These are phyloP conservation scores for Colletotrichum godetiae DNA, from an alignment of 2,329 filamentous ascomycete genomes.

Conservation along the genomic window DNA sequence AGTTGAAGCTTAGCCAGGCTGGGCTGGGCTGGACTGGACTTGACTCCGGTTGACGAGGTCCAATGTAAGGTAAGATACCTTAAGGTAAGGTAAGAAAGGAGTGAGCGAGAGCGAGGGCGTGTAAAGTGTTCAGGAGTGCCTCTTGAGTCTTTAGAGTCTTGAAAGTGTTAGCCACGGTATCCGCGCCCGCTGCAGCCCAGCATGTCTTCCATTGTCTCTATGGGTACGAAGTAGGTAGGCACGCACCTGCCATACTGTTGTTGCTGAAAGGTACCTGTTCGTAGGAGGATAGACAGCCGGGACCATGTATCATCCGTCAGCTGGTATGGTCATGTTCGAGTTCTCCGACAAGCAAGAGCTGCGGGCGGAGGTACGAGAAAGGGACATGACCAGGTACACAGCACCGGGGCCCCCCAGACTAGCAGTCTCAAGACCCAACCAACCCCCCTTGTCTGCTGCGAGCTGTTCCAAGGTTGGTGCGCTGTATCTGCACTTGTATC, in stretches of 20 bases:
- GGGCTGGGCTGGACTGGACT: slow-evolving; percentile 12
- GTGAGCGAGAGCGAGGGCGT: slow-evolving; percentile 5
- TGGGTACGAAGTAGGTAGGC: too few relatives aligned
- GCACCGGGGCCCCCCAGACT: not conserved
- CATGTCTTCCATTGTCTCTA: not conserved
- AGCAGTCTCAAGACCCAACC: not conserved
- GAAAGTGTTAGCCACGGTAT: not conserved
- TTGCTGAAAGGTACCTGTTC: not conserved
- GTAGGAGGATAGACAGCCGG: not conserved
- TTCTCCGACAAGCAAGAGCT: not conserved
- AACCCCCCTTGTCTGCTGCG: slow-evolving; percentile 22
- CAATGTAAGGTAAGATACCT: not conserved
- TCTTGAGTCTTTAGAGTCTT: not conserved
- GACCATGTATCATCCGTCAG: not conserved
- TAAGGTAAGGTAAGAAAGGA: not conserved
- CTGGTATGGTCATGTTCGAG: not conserved
- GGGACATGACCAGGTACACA: slow-evolving; percentile 5
- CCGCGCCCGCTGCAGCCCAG: not conserved
- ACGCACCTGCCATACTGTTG: not conserved
- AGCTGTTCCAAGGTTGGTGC: slow-evolving; percentile 26
- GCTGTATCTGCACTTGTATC: slow-evolving; percentile 26
- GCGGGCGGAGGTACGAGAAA: slow-evolving; percentile 1
- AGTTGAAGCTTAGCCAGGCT: not conserved
- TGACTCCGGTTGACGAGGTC: slow-evolving; percentile 10
- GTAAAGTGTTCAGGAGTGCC: not conserved